Evolutionary conservation across 331 rosid species (phyloP).

Genomic region (Arachis monticola): DNA sequence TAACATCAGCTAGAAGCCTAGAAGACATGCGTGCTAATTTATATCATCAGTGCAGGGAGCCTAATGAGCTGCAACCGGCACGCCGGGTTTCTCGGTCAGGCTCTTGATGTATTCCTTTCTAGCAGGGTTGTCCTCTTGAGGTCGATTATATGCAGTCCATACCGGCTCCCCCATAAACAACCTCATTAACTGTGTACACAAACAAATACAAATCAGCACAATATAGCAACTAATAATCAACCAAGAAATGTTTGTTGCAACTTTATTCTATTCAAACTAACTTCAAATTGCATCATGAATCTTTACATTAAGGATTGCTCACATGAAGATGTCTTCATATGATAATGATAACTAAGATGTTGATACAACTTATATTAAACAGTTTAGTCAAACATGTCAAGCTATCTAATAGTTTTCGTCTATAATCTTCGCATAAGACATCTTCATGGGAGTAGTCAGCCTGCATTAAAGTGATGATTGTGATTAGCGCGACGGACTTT

Average conservation of each 20-base stretch:
- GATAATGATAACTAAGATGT: too few relatives aligned
- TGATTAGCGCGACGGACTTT: slow-evolving; percentile 9
- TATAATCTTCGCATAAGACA: too few relatives aligned
- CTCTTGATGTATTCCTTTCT: slow-evolving; percentile 73
- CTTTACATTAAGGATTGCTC: neutral
- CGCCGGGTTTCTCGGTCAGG: slow-evolving; percentile 51
- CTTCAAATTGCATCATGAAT: neutral
- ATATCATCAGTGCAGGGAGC: neutral
- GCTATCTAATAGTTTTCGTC: too few relatives aligned
- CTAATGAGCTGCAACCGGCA: slow-evolving; percentile 52
- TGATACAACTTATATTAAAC: too few relatives aligned
- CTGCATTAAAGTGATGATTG: neutral
- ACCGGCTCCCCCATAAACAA: slow-evolving; percentile 87
- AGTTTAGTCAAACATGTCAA: too few relatives aligned
- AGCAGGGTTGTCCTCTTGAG: slow-evolving; percentile 89
- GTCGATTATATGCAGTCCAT: slow-evolving; percentile 87
- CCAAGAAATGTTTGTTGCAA: neutral
- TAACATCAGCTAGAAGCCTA: neutral
- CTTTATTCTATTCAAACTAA: slow-evolving; percentile 2
- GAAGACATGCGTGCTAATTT: neutral
- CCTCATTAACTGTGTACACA: slow-evolving; percentile 73
- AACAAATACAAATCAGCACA: neutral
- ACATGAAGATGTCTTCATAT: too few relatives aligned
- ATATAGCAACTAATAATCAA: slow-evolving; percentile 14
- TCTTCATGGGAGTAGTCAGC: too few relatives aligned